Base-by-base conservation (phyloP, 306 rosid genomes). In the Rosa lucieae region DNA sequence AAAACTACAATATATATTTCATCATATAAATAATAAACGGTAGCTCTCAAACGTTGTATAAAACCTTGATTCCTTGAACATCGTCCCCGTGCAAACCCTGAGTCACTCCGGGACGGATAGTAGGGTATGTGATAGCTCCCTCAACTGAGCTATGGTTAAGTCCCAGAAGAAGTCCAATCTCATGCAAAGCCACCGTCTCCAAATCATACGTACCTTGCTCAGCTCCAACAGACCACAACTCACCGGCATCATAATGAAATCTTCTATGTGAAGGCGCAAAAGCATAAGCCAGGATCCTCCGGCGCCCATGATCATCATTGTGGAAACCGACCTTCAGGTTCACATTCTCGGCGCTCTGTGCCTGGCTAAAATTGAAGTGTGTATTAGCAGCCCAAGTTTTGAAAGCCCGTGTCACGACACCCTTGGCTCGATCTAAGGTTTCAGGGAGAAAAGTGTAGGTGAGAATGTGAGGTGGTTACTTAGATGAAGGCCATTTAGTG, bases 231-330 rank as follows among this genome's bases (percentile, higher is more conserved):
- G 44, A 52, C 86, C 89, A 86, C 3, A 1, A 1, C 65, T 82
- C 89, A 8, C 83, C 86, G 0, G 70, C 81, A 7, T 86, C 89
- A 37, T 32, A 86, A 20, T 86, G 86, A 5, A 83, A 23, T 77
- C 89, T 78, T 46, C 89, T 86, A 65, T 86, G 62, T 0, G 76
- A 37, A 1, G 84, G 89, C 0, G 78, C 7, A 42, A 77, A 86
- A 1, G 86, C 70, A 13, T 86, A 86, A 10, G 84, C 84, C 15
- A 42, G 44, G 44, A 42, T 42, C 44, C 44, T 7, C 5, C 5
- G 44, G 7, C 44, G 44, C 44, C 8, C 86, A 8, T 82, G 89
- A 13, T 80, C 43, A 0, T 84, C 15, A 1, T 77, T 44, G 10
- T 43, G 69, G 14, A 82, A 82, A 44, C 78, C 44, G 4, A 82